A percentile compares a stretch with the other conserved stretches of the same genome.
Conservation (phyloP, 495 filamentous ascomycete genomes). For the Extremus antarcticus region DNA sequence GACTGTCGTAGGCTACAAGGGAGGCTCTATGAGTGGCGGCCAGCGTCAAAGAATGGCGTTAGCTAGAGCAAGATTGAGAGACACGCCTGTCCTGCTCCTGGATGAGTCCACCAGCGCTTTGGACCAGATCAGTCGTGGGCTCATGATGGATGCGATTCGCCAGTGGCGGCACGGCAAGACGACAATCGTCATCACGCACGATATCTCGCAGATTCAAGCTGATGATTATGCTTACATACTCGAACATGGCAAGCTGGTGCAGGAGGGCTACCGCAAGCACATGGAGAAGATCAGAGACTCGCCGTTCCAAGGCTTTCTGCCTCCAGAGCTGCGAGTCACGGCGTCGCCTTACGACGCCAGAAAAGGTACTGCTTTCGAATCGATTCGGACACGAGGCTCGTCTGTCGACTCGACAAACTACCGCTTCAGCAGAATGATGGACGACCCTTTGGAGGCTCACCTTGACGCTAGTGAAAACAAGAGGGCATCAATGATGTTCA, state of each 20-base stretch:
- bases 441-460: constrained; percentile 11
- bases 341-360: constrained; percentile 7
- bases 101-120: constrained; percentile 38
- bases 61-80: constrained; percentile 32
- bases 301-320: constrained; percentile 25
- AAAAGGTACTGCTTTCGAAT: neutral
- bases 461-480: constrained; percentile 13
- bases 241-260: constrained; percentile 55
- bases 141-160: constrained; percentile 32
- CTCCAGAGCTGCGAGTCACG: constrained; percentile 5
- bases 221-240: constrained; percentile 75
- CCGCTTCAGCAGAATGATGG: neutral
- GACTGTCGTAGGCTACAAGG: constrained; percentile 60
- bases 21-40: constrained; percentile 69
- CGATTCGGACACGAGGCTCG: constrained; percentile 4
- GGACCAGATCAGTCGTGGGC: constrained; percentile 30
- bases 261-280: constrained; percentile 50
- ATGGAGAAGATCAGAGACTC: constrained; percentile 33
- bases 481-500: constrained; percentile 4
- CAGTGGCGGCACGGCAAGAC: constrained; percentile 33
- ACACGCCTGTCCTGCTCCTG: constrained; percentile 34
- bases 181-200: constrained; percentile 56
- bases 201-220: constrained; percentile 65
- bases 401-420: neutral
- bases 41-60: constrained; percentile 44